phyloP scores from a whole-genome alignment of 2,329 filamentous ascomycete species.

The Alternaria solani region DNA sequence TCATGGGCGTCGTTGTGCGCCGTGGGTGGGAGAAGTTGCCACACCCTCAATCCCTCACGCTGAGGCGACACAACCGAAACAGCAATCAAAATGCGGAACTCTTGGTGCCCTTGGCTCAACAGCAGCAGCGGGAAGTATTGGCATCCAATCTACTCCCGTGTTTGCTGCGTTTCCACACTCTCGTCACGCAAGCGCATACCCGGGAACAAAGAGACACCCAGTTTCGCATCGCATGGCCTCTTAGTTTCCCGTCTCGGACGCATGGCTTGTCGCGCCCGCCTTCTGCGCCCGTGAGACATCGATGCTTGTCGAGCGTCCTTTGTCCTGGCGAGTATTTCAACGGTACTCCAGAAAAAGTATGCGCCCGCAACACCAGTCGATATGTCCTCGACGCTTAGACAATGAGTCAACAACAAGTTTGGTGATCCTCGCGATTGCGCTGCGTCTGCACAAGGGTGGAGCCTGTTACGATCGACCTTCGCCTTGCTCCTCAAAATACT shows the following conservation, averaged over 20 bases:
- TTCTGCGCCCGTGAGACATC: background rate
- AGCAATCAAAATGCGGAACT: conserved; percentile 6
- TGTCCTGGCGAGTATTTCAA: background rate
- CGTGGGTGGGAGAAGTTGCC: background rate
- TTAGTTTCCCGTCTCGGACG: background rate
- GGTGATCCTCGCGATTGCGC: background rate
- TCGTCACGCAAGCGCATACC: conserved; percentile 3
- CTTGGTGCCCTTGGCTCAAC: conserved; percentile 11
- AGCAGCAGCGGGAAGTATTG: conserved; percentile 8
- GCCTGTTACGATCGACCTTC: background rate
- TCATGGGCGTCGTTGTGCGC: background rate
- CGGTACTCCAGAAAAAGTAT: background rate
- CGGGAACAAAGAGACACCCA: background rate
- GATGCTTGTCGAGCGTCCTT: background rate
- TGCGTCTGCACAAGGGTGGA: background rate
- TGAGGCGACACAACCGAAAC: conserved; percentile 9
- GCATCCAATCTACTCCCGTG: conserved; percentile 6
- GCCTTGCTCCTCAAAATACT: background rate
- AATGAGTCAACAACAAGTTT: background rate
- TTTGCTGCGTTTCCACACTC: background rate
- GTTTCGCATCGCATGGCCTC: background rate
- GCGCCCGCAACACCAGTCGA: background rate
- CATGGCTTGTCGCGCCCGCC: conserved; percentile 1
- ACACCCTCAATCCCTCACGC: background rate
- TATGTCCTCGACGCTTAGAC: background rate